Conservation (phyloP, 2,329 filamentous ascomycete genomes). For the Sphaceloma murrayae region DNA sequence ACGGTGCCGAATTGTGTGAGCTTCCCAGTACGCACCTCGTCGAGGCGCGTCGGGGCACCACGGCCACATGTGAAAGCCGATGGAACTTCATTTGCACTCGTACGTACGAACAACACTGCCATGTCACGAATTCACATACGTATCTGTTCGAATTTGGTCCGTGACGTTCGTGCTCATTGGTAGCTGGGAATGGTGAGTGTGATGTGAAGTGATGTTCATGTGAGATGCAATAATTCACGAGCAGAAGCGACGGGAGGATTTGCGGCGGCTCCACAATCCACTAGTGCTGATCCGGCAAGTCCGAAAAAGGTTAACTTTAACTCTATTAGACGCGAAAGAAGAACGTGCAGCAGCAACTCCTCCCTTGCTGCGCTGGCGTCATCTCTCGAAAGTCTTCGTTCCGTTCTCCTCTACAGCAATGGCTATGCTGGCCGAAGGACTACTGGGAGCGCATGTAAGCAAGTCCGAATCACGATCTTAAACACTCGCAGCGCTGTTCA, state of each 20-base stretch:
- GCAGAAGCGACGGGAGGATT: slow-evolving; percentile 4
- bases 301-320: neutral
- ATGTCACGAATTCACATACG: too few species aligned
- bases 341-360: slow-evolving; percentile 3
- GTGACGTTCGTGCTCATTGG: too few species aligned
- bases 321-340: slow-evolving; percentile 7
- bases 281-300: neutral
- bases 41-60: neutral
- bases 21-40: neutral
- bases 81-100: too few species aligned
- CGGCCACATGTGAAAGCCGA: too few species aligned
- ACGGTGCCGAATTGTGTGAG: slow-evolving; percentile 8
- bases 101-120: too few species aligned
- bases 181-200: too few species aligned
- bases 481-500: neutral
- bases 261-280: slow-evolving; percentile 1
- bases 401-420: neutral
- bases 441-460: too few species aligned
- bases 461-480: neutral
- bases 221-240: too few species aligned
- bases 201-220: slow-evolving; percentile 6
- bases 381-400: slow-evolving; percentile 7
- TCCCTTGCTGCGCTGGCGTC: slow-evolving; percentile 13
- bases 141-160: too few species aligned
- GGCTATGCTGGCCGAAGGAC: too few species aligned